Evolutionary conservation across 768 basidiomycete genomes (phyloP).

Genomic region (Suillus variegatus): DNA sequence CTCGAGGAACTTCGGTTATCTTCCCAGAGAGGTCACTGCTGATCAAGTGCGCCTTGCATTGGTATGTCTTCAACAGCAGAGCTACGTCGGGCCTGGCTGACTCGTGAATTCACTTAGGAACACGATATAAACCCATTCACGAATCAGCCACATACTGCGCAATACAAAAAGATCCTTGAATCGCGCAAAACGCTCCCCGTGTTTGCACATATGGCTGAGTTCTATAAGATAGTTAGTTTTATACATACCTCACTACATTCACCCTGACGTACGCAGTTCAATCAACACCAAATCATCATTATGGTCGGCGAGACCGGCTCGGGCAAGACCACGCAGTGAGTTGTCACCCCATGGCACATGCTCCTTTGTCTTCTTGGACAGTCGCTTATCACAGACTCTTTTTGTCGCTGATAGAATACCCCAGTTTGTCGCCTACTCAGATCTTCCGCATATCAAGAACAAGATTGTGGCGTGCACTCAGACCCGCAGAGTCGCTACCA

Average conservation of each 20-base stretch:
- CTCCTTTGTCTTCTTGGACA: slow-evolving; percentile 21
- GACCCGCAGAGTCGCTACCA: slow-evolving; percentile 93
- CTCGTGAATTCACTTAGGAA: slow-evolving; percentile 45
- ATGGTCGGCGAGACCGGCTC: slow-evolving; percentile 96
- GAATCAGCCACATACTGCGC: slow-evolving; percentile 67
- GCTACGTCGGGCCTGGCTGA: background rate
- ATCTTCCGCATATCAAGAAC: slow-evolving; percentile 85
- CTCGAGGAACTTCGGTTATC: slow-evolving; percentile 61
- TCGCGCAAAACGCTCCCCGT: slow-evolving; percentile 89
- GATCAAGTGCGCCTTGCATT: slow-evolving; percentile 68
- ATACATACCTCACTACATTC: background rate
- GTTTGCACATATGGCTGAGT: slow-evolving; percentile 89
- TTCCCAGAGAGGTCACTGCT: slow-evolving; percentile 68
- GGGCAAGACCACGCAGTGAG: slow-evolving; percentile 94
- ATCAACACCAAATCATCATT: slow-evolving; percentile 73
- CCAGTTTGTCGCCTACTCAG: slow-evolving; percentile 93
- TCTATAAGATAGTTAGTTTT: slow-evolving; percentile 78
- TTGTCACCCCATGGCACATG: slow-evolving; percentile 21
- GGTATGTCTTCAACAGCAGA: slow-evolving; percentile 43
- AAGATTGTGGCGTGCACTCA: slow-evolving; percentile 97
- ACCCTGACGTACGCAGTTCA: slow-evolving; percentile 21
- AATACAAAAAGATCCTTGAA: slow-evolving; percentile 87
- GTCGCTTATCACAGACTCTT: slow-evolving; percentile 27
- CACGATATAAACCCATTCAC: slow-evolving; percentile 89
- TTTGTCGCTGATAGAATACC: slow-evolving; percentile 70